These are phyloP conservation scores for Paramecium caudatum DNA, from an alignment of 73 alveolate species.

Conservation along the genomic window DNA sequence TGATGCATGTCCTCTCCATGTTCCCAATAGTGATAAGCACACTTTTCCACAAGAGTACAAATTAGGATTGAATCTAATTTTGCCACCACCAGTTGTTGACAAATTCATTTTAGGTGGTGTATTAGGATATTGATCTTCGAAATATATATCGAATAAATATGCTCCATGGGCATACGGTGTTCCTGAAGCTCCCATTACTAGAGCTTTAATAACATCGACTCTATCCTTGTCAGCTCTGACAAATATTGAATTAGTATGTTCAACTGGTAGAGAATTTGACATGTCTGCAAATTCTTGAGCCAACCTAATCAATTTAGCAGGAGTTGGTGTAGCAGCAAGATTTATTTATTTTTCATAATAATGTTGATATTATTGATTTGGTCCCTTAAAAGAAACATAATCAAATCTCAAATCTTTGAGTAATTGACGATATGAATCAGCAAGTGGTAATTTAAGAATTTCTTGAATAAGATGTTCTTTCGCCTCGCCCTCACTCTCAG, in stretches of 20 bases:
- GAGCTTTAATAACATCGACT: constrained; percentile 86
- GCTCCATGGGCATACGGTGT: constrained; percentile 94
- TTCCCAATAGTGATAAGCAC: constrained; percentile 87
- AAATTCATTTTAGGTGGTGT: constrained; percentile 85
- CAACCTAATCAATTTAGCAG: constrained; percentile 90
- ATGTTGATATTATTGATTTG: constrained; percentile 79
- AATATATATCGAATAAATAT: constrained; percentile 84
- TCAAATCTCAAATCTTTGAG: constrained; percentile 90
- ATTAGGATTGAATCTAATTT: constrained; percentile 90
- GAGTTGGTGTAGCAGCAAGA: constrained; percentile 84
- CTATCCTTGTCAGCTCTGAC: constrained; percentile 88
- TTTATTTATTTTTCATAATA: constrained; percentile 74
- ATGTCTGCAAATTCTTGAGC: constrained; percentile 91
- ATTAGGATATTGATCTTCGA: constrained; percentile 84
- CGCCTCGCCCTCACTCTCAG: constrained; percentile 73
- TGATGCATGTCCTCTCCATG: constrained; percentile 88
- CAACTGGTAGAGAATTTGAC: constrained; percentile 88
- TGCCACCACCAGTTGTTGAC: constrained; percentile 87
- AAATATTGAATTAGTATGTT: constrained; percentile 88
- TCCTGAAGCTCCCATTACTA: constrained; percentile 90
- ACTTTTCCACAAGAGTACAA: constrained; percentile 89
- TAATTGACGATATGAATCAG: constrained; percentile 84
- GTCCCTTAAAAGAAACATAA: constrained; percentile 87
- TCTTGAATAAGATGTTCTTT: constrained; percentile 81
- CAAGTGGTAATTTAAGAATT: constrained; percentile 87